These are phyloP conservation scores for Thozetella sp. DNA, from an alignment of 495 filamentous ascomycete genomes.

Conservation along the genomic window DNA sequence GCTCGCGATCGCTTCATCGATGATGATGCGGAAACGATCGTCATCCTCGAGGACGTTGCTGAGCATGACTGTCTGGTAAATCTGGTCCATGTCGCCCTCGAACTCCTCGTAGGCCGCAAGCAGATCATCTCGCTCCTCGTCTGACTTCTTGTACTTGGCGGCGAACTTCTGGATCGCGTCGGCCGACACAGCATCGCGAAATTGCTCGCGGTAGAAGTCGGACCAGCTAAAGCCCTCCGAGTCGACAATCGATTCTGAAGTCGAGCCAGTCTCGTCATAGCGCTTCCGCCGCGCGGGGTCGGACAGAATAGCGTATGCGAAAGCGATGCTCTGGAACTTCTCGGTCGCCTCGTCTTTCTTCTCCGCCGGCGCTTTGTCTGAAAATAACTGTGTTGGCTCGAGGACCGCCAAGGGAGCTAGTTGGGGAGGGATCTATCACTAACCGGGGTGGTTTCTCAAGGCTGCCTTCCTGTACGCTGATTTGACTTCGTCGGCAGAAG, in stretches of 20 bases:
- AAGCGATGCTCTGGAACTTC: conserved; percentile 87
- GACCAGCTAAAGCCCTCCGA: conserved; percentile 84
- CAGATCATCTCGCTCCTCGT: conserved; percentile 78
- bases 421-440: conserved; percentile 19
- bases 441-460: conserved; percentile 89
- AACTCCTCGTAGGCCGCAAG: conserved; percentile 70
- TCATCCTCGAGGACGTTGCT: conserved; percentile 86
- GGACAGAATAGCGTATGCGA: conserved; percentile 91
- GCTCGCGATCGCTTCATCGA: conserved; percentile 76
- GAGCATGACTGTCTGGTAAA: conserved; percentile 86
- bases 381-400: neutral
- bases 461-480: conserved; percentile 87
- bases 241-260: conserved; percentile 72
- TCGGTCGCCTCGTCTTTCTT: conserved; percentile 69
- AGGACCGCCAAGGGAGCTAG: neutral
- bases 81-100: conserved; percentile 70
- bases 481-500: conserved; percentile 73
- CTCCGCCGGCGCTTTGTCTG: conserved; percentile 73
- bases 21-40: conserved; percentile 75
- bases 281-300: conserved; percentile 73
- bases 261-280: conserved; percentile 89
- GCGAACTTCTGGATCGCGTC: conserved; percentile 74
- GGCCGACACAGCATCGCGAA: conserved; percentile 66
- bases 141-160: conserved; percentile 78
- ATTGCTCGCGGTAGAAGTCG: conserved; percentile 84